phyloP scores from a whole-genome alignment of 805 yeast species.

The Barnettozyma populi region DNA sequence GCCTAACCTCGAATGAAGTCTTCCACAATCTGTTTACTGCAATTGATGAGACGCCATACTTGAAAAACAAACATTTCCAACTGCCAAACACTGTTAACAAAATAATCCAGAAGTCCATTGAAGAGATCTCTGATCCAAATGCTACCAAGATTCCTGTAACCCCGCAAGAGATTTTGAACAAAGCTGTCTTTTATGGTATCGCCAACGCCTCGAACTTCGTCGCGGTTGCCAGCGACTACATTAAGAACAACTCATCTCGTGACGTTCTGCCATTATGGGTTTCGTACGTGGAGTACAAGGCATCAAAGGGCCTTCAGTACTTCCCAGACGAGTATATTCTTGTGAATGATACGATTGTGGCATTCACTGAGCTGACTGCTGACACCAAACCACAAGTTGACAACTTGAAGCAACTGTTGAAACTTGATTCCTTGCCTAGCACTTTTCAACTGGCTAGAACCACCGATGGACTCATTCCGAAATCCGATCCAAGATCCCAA shows the following conservation, averaged over 20 bases:
- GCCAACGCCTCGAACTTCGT: slow-evolving; percentile 12
- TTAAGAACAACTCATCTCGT: slow-evolving; percentile 11
- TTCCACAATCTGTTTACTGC: slow-evolving; percentile 4
- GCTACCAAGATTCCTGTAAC: slow-evolving; percentile 14
- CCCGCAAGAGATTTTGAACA: slow-evolving; percentile 19
- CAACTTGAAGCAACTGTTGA: slow-evolving; percentile 13
- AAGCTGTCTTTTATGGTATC: slow-evolving; percentile 14
- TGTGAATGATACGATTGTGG: slow-evolving; percentile 8
- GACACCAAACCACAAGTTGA: slow-evolving; percentile 8
- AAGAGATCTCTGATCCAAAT: slow-evolving; percentile 14
- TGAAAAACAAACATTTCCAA: slow-evolving; percentile 1
- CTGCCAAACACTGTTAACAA: neutral
- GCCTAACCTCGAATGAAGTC: slow-evolving; percentile 7
- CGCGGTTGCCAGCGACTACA: slow-evolving; percentile 10
- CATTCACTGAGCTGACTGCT: slow-evolving; percentile 15
- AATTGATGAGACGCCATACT: slow-evolving; percentile 1
- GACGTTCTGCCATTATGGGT: slow-evolving; percentile 22
- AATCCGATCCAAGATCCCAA: slow-evolving; percentile 6
- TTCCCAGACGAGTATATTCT: neutral
- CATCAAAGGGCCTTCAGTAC: slow-evolving; percentile 1
- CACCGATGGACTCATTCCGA: slow-evolving; percentile 4
- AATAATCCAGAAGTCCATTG: slow-evolving; percentile 13
- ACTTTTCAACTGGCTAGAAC: neutral
- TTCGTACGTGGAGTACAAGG: slow-evolving; percentile 17
- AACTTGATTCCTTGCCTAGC: slow-evolving; percentile 10